phyloP scores from a whole-genome alignment of 2,329 filamentous ascomycete genomes.

The Cyphellophora europaea region DNA sequence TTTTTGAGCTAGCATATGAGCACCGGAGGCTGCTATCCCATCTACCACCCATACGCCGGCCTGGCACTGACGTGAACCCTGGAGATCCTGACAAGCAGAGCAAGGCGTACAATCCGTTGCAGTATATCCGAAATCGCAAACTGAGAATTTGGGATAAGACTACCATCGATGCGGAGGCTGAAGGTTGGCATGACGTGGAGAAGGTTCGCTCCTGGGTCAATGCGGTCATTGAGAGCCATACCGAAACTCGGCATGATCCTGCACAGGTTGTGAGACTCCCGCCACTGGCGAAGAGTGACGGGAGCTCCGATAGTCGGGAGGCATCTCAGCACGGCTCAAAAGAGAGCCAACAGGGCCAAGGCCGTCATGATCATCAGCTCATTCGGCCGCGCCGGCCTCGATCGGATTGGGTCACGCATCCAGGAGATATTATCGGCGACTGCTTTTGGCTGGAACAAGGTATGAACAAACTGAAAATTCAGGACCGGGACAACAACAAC shows the following conservation, averaged over 20 bases:
- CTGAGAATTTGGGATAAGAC: conserved; percentile 70
- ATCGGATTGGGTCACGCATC: conserved; percentile 75
- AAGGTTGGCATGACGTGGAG: conserved; percentile 67
- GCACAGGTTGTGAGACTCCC: conserved; percentile 37
- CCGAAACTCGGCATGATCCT: conserved; percentile 33
- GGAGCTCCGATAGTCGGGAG: conserved; percentile 11
- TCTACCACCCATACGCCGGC: conserved; percentile 56
- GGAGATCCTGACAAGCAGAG: conserved; percentile 22
- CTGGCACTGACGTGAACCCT: conserved; percentile 9
- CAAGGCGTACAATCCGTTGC: conserved; percentile 79
- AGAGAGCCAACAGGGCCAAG: conserved; percentile 11
- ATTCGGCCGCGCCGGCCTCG: conserved; percentile 53
- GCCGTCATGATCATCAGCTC: neutral
- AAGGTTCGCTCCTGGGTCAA: conserved; percentile 71
- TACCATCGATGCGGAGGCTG: conserved; percentile 61
- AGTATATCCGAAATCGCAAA: conserved; percentile 85
- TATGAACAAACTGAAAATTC: conserved; percentile 69
- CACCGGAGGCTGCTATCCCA: conserved; percentile 72
- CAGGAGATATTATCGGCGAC: conserved; percentile 81
- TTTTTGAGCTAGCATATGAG: conserved; percentile 77
- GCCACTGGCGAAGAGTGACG: conserved; percentile 23
- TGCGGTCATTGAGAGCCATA: conserved; percentile 46
- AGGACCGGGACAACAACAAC: conserved; percentile 66
- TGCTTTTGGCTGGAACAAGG: conserved; percentile 81
- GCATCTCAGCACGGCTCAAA: conserved; percentile 7